These are phyloP conservation scores for Calonectria hawksworthii DNA, from an alignment of 2,329 filamentous ascomycete species.

Conservation along the genomic window DNA sequence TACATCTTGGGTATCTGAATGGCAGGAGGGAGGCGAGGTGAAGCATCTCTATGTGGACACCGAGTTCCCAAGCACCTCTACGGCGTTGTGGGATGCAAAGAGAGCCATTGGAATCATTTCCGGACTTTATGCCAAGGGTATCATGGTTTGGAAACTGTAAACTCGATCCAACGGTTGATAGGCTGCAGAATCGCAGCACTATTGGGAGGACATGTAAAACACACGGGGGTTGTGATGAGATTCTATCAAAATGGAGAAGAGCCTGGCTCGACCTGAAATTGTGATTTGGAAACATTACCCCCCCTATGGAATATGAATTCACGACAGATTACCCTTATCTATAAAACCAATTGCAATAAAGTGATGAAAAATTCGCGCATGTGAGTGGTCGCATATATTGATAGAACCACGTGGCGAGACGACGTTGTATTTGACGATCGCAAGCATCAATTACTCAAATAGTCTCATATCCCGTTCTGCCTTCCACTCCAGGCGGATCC, in stretches of 20 bases:
- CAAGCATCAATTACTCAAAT: background rate
- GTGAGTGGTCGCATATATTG: background rate
- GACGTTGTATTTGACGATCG: no score
- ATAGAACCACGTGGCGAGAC: no score
- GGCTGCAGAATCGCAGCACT: background rate
- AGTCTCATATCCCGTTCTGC: background rate
- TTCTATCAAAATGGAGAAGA: background rate
- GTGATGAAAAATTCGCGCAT: background rate
- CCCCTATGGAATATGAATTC: background rate
- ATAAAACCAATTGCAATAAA: background rate
- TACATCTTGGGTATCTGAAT: slow-evolving; percentile 49
- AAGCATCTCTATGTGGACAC: slow-evolving; percentile 51
- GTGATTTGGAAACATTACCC: background rate
- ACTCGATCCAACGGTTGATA: background rate
- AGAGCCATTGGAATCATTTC: slow-evolving; percentile 52
- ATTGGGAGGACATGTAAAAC: background rate
- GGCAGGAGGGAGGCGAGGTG: slow-evolving; percentile 51
- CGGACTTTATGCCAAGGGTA: slow-evolving; percentile 55
- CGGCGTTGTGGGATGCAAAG: slow-evolving; percentile 47
- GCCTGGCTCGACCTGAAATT: background rate
- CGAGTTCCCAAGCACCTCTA: slow-evolving; percentile 53
- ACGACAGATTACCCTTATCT: background rate
- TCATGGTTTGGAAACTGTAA: slow-evolving; percentile 46
- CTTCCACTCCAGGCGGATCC: background rate
- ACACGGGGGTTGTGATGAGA: background rate